Evolutionary conservation across 306 rosid species (phyloP), one percentile per base, ranked within the genome.

Genomic region (Cucurbita argyrosperma): DNA sequence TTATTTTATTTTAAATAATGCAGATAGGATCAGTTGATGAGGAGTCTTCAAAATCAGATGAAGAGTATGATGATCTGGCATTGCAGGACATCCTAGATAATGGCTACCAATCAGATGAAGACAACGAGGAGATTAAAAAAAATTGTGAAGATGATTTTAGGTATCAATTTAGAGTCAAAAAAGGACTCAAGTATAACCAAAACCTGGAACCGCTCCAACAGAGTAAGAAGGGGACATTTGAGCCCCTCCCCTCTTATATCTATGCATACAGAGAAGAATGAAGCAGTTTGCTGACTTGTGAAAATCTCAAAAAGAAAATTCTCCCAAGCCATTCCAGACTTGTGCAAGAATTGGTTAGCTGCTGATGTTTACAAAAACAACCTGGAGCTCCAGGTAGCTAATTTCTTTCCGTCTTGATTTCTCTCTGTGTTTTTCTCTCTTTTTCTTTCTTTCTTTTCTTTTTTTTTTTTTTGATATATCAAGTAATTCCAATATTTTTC

Each of bases 11-110:
- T 35, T 21, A 37, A 13, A 38, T 39, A 13, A 62, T 63, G 52
- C 89, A 93, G 98, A 77, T 86, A 30, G 98, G 98, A 38, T 93
- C 98, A 4, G 96, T 93, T 46, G 98, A 93, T 40, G 98, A 93
- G 83, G 96, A 90, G 82, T 93, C 98, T 26, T 89, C 97, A 10
- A 88, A 93, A 75, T 89, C 98, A 1, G 98, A 93, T 52, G 98
- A 93, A 74, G 97, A 93, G 87, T 93, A 93, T 45, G 97, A 93
- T 13, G 98, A 93, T 80, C 87, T 93, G 63, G 96, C 96, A 71
- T 87, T 90, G 96, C 87, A 79, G 83, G 94, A 90, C 35, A 23
- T 78, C 59, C 71, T 62, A 64, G 90, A 83, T 23, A 83, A 80
- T 56, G 90, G 95, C 42, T 89, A 82, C 75, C 82, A 82, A 88